These are phyloP conservation scores for Coniella lustricola DNA, from an alignment of 2,329 filamentous ascomycete species.

Conservation along the genomic window DNA sequence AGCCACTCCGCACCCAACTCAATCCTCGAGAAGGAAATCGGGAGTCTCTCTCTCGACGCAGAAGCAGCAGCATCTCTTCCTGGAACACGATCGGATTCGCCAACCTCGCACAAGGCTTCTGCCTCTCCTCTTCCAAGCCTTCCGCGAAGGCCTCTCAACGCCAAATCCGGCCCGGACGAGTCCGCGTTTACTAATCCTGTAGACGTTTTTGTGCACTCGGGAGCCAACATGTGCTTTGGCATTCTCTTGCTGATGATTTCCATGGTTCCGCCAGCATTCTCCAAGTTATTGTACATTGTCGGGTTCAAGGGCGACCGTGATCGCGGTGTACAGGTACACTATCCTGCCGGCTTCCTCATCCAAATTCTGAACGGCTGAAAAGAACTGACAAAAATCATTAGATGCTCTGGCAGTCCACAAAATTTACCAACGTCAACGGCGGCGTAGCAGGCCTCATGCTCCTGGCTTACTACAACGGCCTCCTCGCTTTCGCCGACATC, in stretches of 20 bases:
- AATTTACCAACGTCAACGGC: conserved; percentile 85
- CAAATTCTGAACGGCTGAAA: neutral
- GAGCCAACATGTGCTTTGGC: conserved; percentile 83
- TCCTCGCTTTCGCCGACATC: conserved; percentile 84
- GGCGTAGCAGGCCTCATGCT: conserved; percentile 77
- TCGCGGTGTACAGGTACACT: conserved; percentile 53
- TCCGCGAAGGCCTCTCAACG: conserved; percentile 26
- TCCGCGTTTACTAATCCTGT: conserved; percentile 65
- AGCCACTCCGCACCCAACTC: conserved; percentile 11
- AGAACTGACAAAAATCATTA: neutral
- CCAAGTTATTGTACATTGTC: conserved; percentile 76
- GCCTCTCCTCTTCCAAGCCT: conserved; percentile 17
- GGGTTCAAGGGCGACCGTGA: conserved; percentile 87
- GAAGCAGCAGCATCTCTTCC: conserved; percentile 1
- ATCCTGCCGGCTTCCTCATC: neutral
- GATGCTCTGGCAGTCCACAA: conserved; percentile 86
- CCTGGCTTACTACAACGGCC: conserved; percentile 80
- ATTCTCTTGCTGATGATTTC: conserved; percentile 81
- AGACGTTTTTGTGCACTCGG: conserved; percentile 84
- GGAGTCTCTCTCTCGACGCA: conserved; percentile 3
- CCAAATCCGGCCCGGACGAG: conserved; percentile 43
- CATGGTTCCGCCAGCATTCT: conserved; percentile 85
- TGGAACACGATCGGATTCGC: conserved; percentile 7
- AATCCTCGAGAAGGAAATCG: conserved; percentile 12
- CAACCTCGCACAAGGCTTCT: conserved; percentile 3